Base-by-base conservation (phyloP, 2,329 filamentous ascomycete species). In the Xylariomycetidae sp. region DNA sequence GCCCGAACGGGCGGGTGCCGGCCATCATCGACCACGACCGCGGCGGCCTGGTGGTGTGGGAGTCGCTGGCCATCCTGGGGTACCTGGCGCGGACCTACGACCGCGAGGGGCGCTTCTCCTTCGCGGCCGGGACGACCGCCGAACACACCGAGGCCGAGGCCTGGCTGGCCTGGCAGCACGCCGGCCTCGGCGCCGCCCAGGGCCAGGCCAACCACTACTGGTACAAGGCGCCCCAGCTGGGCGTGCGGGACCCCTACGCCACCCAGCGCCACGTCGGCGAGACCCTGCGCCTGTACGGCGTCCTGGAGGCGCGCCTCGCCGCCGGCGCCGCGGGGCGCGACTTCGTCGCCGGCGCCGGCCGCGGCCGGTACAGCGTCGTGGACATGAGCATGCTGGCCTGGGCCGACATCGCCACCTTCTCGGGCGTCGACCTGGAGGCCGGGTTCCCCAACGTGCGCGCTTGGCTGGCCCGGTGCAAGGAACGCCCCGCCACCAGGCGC, bases 71-170 rank as follows among this genome's bases (percentile, higher is more conserved):
- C 39, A 89, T 89, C 49, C 68, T 89, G 50, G 67, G 74, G 38
- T 90, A 90, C 57, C 68, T 90, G 14, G 73, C 77, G 8, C 74
- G 79, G n/a, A 73, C 73, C 43, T 88, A 88, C 52, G 84, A 88
- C 54, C 64, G 65, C 0, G 75, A 85, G 34, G 55, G 82, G 60
- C 79, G 76, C 55, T 74, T 85, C 49, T 74, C 68, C 46, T 85
- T 75, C 55, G 70, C 73, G 19, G 46, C 55, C 29, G n/a, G n/a
- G n/a, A 56, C 56, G 42, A 50, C 44, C 40, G 53, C 58, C 41
- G 54, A 64, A 42, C 56, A 62, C 39, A 53, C 52, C 32, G 52
- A 53, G 25, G 63, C 61, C 25, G 72, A 78, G 60, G 70, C 76
- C 53, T 83, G 78, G 79, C 68, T 79, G 42, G 70, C 72, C 24